Conservation (phyloP, 2,329 filamentous ascomycete genomes). For the Diatrype stigma region DNA sequence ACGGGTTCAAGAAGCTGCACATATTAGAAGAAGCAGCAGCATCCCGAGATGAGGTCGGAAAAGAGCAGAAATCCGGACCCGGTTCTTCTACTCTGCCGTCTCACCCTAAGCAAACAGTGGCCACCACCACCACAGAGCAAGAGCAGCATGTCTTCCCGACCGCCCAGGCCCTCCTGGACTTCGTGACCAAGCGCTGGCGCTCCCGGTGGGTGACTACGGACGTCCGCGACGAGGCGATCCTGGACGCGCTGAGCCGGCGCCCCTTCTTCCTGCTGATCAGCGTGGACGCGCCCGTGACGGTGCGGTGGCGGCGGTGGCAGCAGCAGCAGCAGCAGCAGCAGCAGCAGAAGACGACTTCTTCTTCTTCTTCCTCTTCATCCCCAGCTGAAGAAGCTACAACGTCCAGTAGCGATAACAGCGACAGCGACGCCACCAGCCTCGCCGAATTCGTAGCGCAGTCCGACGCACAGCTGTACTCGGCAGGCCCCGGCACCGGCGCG, state of each 20-base stretch:
- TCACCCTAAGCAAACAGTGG: constrained; percentile 4
- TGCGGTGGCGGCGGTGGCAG: constrained; percentile 78
- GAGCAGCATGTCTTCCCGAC: constrained; percentile 52
- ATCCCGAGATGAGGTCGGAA: constrained; percentile 6
- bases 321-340: constrained; percentile 4
- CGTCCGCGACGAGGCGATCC: constrained; percentile 65
- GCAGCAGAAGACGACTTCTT: no score
- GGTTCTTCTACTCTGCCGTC: constrained; percentile 1
- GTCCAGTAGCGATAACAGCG: no score
- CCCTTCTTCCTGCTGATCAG: constrained; percentile 93
- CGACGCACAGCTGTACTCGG: constrained; percentile 73
- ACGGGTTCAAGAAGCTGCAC: constrained; percentile 73
- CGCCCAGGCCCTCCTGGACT: constrained; percentile 69
- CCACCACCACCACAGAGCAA: constrained; percentile 24
- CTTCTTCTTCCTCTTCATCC: neutral
- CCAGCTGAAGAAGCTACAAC: constrained; percentile 4
- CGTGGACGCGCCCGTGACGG: constrained; percentile 80
- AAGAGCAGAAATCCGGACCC: neutral
- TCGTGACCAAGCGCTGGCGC: constrained; percentile 80
- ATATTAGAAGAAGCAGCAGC: constrained; percentile 41
- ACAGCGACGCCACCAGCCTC: no score
- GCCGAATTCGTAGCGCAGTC: constrained; percentile 54
- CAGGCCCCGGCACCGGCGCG: constrained; percentile 54
- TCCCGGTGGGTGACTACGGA: constrained; percentile 83
- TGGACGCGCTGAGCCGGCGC: constrained; percentile 71